Base-by-base conservation (phyloP, 2,329 filamentous ascomycete genomes). In the Elsinoe arachidis region DNA sequence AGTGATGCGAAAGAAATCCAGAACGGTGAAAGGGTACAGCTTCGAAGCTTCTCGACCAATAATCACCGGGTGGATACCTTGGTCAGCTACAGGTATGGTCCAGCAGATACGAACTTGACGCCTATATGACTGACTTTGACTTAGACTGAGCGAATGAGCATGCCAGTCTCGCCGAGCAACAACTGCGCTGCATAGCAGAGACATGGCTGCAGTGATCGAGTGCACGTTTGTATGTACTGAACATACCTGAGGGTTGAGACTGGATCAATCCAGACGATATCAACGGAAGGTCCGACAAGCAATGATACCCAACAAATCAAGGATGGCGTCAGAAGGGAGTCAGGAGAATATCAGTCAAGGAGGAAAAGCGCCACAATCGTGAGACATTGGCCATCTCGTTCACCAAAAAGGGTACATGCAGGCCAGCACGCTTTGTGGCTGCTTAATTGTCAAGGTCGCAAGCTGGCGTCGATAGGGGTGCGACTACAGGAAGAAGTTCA, bases 1-100 rank as follows among this genome's bases (percentile, higher is more conserved):
- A 96, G 90, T 64, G 93, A 97, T 72, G 91, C 92, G 56, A 96
- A 96, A 76, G 93, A 99, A 77, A 96, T 99, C 64, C 79, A 85
- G 69, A 88, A 93, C 66, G 92, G 89, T 41, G 93, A 99, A 77
- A 90, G 93, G 69, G 93, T 99, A 30, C 91, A 96, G 75, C 76
- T 99, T 68, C 82, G 93, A 60, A 95, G 92, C 63, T 99, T 97
- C 76, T 96, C 91, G 72, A 99, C 93, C 14, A 90, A 86, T 63
- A 96, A 86, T 66, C 93, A 99, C 72, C 83, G 88, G 21, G 92
- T 99, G 23, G 93, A 96, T 69, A 99, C 93, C 0, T 74, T 97
- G 63, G 93, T 99, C 57, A 96, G 90, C 76, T 99, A 99, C 72
- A 83, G 90, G 67, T 74, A 63, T 58, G 68, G 12, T 7, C 4